Conservation (phyloP, 805 yeast species). For the Suhomyces pyralidae region DNA sequence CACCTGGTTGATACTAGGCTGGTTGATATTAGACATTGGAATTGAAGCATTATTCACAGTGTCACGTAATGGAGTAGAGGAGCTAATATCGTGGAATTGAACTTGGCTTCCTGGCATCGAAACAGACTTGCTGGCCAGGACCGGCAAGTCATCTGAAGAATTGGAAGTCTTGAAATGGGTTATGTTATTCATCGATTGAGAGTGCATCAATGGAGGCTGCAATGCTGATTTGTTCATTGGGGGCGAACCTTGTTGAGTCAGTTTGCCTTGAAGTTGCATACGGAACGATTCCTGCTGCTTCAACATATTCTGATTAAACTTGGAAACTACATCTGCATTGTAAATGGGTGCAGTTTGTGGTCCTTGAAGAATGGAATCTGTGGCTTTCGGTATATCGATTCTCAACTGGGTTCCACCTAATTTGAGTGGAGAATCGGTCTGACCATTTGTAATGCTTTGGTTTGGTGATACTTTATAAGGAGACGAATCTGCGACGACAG, state of each 20-base stretch:
- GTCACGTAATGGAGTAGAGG: constrained; percentile 3
- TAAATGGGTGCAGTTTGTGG: constrained; percentile 38
- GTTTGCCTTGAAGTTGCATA: not conserved
- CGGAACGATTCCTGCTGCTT: constrained; percentile 8
- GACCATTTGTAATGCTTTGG: not conserved
- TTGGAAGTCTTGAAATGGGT: constrained; percentile 3
- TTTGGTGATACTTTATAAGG: constrained; percentile 28
- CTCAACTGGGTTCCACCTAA: constrained; percentile 10
- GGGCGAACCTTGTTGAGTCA: not conserved
- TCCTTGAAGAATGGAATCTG: constrained; percentile 13
- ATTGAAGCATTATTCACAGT: not conserved
- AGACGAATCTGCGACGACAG: constrained; percentile 41
- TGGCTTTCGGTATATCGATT: constrained; percentile 17
- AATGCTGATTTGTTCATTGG: not conserved
- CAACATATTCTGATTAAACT: constrained; percentile 13
- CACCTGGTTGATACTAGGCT: not conserved
- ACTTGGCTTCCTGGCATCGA: constrained; percentile 1
- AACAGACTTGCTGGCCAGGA: not conserved
- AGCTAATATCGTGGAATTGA: not conserved
- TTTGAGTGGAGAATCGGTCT: constrained; percentile 13
- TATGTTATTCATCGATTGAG: constrained; percentile 17
- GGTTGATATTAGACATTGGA: not conserved
- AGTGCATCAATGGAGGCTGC: constrained; percentile 9
- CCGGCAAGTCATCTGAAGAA: not conserved
- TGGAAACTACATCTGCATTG: constrained; percentile 25